Evolutionary conservation across 2,329 filamentous ascomycete species (phyloP).

Genomic region (Diaporthe velutina): DNA sequence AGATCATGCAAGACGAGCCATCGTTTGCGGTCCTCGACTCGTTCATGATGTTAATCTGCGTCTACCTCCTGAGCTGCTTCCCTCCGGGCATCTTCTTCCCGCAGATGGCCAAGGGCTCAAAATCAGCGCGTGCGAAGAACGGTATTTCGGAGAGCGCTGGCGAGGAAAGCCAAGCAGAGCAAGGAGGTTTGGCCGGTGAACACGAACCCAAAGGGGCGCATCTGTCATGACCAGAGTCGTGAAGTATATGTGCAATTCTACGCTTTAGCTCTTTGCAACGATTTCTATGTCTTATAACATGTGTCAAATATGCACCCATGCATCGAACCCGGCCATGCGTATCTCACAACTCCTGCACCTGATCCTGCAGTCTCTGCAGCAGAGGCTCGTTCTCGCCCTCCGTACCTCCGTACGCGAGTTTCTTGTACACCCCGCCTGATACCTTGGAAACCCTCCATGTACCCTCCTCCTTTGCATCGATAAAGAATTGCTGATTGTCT

Average conservation of each 20-base stretch:
- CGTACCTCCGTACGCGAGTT: slow-evolving; percentile 33
- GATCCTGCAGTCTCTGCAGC: slow-evolving; percentile 38
- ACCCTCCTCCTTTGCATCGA: slow-evolving; percentile 61
- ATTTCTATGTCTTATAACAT: not conserved
- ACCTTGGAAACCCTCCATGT: slow-evolving; percentile 68
- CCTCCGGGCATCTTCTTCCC: slow-evolving; percentile 69
- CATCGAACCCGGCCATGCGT: not conserved
- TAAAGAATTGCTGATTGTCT: slow-evolving; percentile 71
- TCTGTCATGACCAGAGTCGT: slow-evolving; percentile 9
- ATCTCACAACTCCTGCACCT: slow-evolving; percentile 31
- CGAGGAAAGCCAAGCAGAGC: slow-evolving; percentile 43
- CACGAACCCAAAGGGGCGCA: slow-evolving; percentile 15
- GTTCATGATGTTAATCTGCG: slow-evolving; percentile 64
- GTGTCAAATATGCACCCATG: not conserved
- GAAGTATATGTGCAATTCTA: slow-evolving; percentile 1
- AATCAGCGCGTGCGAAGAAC: slow-evolving; percentile 41
- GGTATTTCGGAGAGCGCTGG: slow-evolving; percentile 39
- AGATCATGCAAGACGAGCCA: slow-evolving; percentile 72
- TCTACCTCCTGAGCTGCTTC: slow-evolving; percentile 63
- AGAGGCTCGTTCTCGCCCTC: slow-evolving; percentile 38
- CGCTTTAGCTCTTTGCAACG: not conserved
- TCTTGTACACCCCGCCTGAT: slow-evolving; percentile 60
- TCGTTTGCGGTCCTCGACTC: slow-evolving; percentile 71
- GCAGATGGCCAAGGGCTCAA: slow-evolving; percentile 57
- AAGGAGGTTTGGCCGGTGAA: slow-evolving; percentile 33